Conservation (phyloP, 2,329 filamentous ascomycete genomes). For the Ascochyta koolunga region DNA sequence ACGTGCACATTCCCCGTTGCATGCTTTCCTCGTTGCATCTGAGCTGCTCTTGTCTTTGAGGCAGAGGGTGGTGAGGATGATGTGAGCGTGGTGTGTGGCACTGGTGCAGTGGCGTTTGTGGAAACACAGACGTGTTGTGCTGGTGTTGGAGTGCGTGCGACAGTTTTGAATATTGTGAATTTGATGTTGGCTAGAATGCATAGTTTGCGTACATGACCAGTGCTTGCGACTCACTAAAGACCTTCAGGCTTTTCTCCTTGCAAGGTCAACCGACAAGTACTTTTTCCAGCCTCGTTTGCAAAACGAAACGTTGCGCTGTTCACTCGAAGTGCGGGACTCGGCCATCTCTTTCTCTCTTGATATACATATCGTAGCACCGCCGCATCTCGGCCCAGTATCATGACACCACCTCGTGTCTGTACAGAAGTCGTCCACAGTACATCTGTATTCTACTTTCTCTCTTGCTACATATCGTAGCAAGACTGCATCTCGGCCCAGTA, state of each 20-base stretch:
- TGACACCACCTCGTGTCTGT: neutral
- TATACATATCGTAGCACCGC: neutral
- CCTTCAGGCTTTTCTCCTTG: no score
- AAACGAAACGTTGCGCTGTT: neutral
- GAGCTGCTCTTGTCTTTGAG: slow-evolving; percentile 15
- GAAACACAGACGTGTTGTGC: neutral
- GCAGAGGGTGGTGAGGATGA: slow-evolving; percentile 16
- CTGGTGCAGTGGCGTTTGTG: neutral
- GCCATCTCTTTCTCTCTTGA: neutral
- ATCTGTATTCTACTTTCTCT: neutral
- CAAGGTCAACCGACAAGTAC: no score
- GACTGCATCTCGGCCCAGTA: neutral
- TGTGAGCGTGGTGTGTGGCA: neutral
- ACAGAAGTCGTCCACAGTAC: no score
- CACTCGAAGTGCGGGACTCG: neutral
- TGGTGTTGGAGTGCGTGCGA: neutral
- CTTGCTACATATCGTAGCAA: neutral
- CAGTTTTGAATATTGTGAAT: neutral
- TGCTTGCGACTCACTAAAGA: neutral
- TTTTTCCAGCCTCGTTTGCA: no score
- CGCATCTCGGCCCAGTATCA: neutral
- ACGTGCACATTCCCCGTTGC: slow-evolving; percentile 11
- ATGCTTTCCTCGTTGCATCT: slow-evolving; percentile 12
- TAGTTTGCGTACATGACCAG: neutral
- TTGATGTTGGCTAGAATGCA: no score